A percentile compares a stretch with the other conserved stretches of the same genome.
Evolutionary conservation across 441 rosid genomes (phyloP).

Genomic region (Erodium texanum): DNA sequence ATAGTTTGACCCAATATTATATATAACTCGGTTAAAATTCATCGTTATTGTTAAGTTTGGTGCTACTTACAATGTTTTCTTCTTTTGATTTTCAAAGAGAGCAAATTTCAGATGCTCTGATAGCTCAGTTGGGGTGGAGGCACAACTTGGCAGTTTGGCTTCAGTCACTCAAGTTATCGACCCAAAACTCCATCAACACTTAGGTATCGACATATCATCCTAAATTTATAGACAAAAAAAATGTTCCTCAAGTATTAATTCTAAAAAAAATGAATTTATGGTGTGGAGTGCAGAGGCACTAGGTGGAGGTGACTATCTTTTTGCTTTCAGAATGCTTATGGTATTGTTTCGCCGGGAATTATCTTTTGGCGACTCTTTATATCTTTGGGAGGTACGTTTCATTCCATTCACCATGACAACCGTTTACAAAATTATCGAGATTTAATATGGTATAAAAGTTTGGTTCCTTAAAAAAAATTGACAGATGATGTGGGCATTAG

Average conservation of each 20-base stretch:
- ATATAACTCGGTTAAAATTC: too few species aligned
- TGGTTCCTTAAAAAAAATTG: background rate
- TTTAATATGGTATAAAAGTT: too few species aligned
- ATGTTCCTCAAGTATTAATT: too few species aligned
- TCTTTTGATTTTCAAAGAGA: constrained; percentile 43
- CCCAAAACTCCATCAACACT: constrained; percentile 93
- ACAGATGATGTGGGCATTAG: constrained; percentile 99
- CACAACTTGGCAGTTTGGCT: constrained; percentile 79
- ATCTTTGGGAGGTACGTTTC: constrained; percentile 84
- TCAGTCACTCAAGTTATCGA: constrained; percentile 76
- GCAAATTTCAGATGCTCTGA: constrained; percentile 89
- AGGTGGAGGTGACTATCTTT: constrained; percentile 91
- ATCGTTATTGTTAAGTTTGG: too few species aligned
- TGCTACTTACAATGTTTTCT: constrained; percentile 12
- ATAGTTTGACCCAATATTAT: too few species aligned
- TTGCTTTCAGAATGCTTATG: constrained; percentile 95
- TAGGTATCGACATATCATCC: constrained; percentile 39
- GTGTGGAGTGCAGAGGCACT: constrained; percentile 52
- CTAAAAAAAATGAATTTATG: background rate
- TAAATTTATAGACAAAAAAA: background rate
- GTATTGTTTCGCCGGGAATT: constrained; percentile 94
- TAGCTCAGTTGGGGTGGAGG: constrained; percentile 83
- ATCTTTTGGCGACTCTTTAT: constrained; percentile 88
- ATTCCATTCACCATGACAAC: too few species aligned
- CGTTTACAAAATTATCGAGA: too few species aligned